Evolutionary conservation across 1,284 basidiomycete genomes (phyloP).

Genomic region (Leccinum cinnamomeum): DNA sequence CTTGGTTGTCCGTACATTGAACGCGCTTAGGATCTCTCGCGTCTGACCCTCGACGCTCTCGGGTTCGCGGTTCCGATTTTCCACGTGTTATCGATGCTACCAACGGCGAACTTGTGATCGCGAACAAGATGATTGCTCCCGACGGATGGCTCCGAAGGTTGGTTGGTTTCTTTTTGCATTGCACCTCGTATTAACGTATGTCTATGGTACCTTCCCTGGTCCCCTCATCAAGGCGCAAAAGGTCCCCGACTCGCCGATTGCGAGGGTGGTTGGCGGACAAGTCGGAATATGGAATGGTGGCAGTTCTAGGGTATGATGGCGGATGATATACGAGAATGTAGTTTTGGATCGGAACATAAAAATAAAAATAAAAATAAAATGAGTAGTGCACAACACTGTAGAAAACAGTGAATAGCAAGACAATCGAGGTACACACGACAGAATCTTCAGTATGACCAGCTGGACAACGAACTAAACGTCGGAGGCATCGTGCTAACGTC

Average conservation of each 20-base stretch:
- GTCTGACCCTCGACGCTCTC: constrained; percentile 6
- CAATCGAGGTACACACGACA: constrained; percentile 3
- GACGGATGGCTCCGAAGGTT: constrained; percentile 37
- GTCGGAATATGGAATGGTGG: neutral
- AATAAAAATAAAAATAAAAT: neutral
- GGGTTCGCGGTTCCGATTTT: neutral
- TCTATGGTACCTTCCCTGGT: constrained; percentile 29
- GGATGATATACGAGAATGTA: neutral
- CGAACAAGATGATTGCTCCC: constrained; percentile 36
- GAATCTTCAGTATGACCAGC: constrained; percentile 3
- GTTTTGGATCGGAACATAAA: neutral
- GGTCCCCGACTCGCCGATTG: constrained; percentile 14
- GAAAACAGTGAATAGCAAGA: neutral
- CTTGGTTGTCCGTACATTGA: constrained; percentile 9
- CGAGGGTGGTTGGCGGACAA: neutral
- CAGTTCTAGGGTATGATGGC: neutral
- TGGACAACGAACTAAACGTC: constrained; percentile 13
- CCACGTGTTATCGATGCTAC: constrained; percentile 23
- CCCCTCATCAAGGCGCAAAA: constrained; percentile 36
- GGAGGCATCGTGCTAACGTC: constrained; percentile 23
- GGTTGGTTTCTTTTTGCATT: constrained; percentile 1
- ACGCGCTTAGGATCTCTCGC: constrained; percentile 20
- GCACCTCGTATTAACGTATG: neutral
- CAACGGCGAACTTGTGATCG: constrained; percentile 26
- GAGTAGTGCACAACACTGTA: neutral